These are phyloP conservation scores for Dorcoceras hygrometricum DNA, from an alignment of 257 asterid species.

Conservation along the genomic window DNA sequence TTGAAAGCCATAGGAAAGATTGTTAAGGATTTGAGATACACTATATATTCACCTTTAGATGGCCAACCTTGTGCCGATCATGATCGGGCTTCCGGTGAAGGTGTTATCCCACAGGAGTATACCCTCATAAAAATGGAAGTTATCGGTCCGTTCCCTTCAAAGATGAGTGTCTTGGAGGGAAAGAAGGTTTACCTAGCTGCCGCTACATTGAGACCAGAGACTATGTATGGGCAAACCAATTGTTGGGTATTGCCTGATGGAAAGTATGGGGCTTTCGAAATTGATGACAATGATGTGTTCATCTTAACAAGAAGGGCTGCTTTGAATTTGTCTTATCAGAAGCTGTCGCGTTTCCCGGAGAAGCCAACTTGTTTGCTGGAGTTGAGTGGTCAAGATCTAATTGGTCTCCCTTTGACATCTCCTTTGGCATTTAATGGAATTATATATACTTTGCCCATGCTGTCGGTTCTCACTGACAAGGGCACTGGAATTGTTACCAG, in stretches of 20 bases:
- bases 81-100: no score
- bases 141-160: no score
- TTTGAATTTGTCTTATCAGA: constrained; percentile 84
- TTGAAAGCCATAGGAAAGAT: no score
- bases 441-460: constrained; percentile 81
- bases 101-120: no score
- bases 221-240: constrained; percentile 93
- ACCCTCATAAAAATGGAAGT: no score
- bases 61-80: no score
- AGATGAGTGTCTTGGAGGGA: no score
- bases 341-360: constrained; percentile 62
- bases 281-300: constrained; percentile 72
- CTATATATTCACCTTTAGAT: no score
- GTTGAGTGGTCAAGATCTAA: constrained; percentile 81
- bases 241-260: constrained; percentile 97
- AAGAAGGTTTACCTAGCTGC: constrained; percentile 88
- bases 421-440: constrained; percentile 70
- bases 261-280: constrained; percentile 87
- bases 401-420: constrained; percentile 70
- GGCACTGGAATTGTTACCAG: constrained; percentile 96
- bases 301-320: constrained; percentile 72
- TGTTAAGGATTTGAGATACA: no score
- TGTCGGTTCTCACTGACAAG: constrained; percentile 83
- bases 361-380: constrained; percentile 80
- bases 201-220: constrained; percentile 90